Evolutionary conservation across 371 early-diverging fungal genomes (phyloP), one percentile per base, ranked within the genome.

Genomic region (Nematocida homosporus): DNA sequence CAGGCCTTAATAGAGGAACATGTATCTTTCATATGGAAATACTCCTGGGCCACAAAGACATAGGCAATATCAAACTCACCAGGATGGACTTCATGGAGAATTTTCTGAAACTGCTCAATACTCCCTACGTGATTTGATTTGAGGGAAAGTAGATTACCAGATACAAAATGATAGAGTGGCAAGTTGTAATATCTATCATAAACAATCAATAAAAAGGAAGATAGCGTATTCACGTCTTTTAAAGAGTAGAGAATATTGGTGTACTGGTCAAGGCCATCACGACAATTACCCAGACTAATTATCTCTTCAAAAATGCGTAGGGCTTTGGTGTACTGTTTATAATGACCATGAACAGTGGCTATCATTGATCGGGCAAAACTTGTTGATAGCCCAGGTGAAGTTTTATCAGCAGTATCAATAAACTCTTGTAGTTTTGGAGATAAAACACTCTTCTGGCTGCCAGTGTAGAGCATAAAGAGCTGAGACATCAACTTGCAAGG

Each of bases 21-120:
- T 1, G 89, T 86, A 64, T 92, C 90, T 64, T 91, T 91, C 81
- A 90, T 61, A 78, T 94, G 93, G 53, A 94, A 84, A 72, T 91
- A 93, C 80, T 93, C 93, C 79, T 95, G 94, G 1, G 95, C 97
- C 77, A 95, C 85, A 64, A 96, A 85, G 0, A 91, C 92, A 89
- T 93, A 93, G 0, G 90, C 91, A 2, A 89, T 85, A 38, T 88
- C 81, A 79, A 89, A 90, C 59, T 86, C 85, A 29, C 87, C 86
- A 16, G 50, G 44, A 35, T 18, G 40, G 66, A 91, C 87, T 56
- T 94, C 86, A 79, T 89, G 86, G 3, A 92, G 76, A 0, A 93
- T 92, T 18, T 89, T 84, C 77, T 88, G 87, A 78, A 93, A 93
- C 76, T 90, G 90, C 25, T 88, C 86, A 5, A 93, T 86, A 0